Conservation (phyloP, 192 early-diverging fungal genomes). For the Cetraspora pellucida region DNA sequence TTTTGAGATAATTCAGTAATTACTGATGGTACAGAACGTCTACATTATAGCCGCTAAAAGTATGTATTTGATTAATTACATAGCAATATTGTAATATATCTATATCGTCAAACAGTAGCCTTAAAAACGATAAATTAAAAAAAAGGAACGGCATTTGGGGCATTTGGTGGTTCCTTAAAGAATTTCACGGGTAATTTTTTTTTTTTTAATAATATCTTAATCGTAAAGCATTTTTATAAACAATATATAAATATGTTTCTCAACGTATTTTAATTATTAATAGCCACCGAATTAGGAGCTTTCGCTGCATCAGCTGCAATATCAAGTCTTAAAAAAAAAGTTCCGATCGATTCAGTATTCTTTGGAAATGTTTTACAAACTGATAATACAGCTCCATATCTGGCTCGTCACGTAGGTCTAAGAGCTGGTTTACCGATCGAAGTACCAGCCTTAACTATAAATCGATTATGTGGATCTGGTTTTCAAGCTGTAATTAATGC, state of each 20-base stretch:
- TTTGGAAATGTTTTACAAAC: constrained; percentile 95
- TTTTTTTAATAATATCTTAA: too few species aligned
- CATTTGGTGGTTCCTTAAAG: constrained; percentile 94
- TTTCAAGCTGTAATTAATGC: constrained; percentile 94
- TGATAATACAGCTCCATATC: constrained; percentile 78
- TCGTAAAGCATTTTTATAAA: too few species aligned
- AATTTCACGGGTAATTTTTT: constrained; percentile 63
- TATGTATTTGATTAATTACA: constrained; percentile 36
- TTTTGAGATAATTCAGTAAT: too few species aligned
- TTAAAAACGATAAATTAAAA: constrained; percentile 13
- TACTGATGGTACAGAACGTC: constrained; percentile 61
- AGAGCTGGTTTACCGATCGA: constrained; percentile 82
- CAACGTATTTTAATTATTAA: background rate
- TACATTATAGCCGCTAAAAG: constrained; percentile 82
- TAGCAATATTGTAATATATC: too few species aligned
- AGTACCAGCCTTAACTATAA: constrained; percentile 89
- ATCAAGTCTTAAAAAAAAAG: constrained; percentile 68
- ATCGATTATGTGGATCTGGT: constrained; percentile 95
- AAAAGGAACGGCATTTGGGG: constrained; percentile 75
- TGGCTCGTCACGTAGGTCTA: constrained; percentile 92
- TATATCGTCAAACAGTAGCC: background rate
- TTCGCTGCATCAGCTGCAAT: constrained; percentile 90
- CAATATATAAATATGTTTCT: background rate
- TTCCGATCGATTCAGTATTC: constrained; percentile 85
- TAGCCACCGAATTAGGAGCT: constrained; percentile 82